Evolutionary conservation across 495 filamentous ascomycete genomes (phyloP), one percentile per base, ranked within the genome.

Genomic region (Aspergillus cavernicola): DNA sequence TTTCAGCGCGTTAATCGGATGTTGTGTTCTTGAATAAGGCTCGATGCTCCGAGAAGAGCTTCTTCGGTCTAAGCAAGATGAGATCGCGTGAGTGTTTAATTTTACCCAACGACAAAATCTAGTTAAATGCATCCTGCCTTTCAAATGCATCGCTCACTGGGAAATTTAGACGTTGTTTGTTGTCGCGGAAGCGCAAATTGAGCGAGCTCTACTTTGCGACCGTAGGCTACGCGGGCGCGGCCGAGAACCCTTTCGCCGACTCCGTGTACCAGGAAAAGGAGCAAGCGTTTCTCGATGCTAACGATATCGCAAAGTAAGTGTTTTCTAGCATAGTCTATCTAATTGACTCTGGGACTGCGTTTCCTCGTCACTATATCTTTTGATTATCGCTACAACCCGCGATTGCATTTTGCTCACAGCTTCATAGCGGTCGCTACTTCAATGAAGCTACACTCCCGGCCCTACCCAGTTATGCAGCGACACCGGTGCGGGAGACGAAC

Each of bases 111-210:
- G 52, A 61, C 52, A 55, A 46, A 59, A 54, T 50, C 28, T 41
- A 36, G 26, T 53, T 13, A 45, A 35, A 36, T 6, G 6, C 12
- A 15, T 16, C n/a, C 26, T 39, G 53, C 57, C 41, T 35, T 58
- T 53, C 58, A 29, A 46, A 58, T 56, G 59, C 58, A 46, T 68
- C 58, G 65, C 68, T 76, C 48, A 64, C 53, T 53, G 53, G 29
- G 47, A 66, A 66, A 71, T 67, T 72, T 66, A 92, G 88, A 78
- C 81, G 78, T 77, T 85, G 85, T 79, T 78, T 83, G 75, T 72
- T 69, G 72, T 86, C 85, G 74, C 86, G 88, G 64, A 89, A 90
- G 79, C 84, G 86, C 67, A 92, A 92, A 72, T 75, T 95, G 64
- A 84, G 82, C 61, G 86, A 90, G 73, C 80, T 95, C 60, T 92